Base-by-base conservation (phyloP, 2,329 filamentous ascomycete genomes). In the Aspergillus neotritici region DNA sequence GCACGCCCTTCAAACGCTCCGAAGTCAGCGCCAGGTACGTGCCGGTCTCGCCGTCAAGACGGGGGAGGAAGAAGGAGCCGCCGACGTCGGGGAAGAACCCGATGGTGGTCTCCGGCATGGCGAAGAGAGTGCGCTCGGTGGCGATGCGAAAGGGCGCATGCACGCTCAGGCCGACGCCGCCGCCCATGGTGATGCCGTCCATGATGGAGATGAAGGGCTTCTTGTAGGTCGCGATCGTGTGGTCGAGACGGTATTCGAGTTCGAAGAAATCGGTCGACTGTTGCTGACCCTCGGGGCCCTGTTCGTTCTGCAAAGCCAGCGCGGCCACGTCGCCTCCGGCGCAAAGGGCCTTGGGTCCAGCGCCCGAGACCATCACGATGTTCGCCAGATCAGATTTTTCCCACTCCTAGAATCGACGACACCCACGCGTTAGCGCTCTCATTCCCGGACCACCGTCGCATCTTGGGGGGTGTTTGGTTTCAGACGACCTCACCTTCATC, bases 1-100 rank as follows among this genome's bases (percentile, higher is more conserved):
- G 87, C 10, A 83, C 84, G 34, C 93, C 93, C 48, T 77, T 82
- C 50, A 98, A 72, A 50, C 81, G 79, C 61, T 91, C 85, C 61
- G 89, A 93, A 6, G 93, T 98, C 51, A 98, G 75, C 14, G 89
- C 93, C 34, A 98, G 82, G 68, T 97, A 98, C 14, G 87, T 95
- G 44, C 93, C 93, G 43, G 94, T 70, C 46, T 82, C 74, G 38
- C 93, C 93, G 57, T 94, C 82, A 75, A 98, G 82, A 50, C 89
- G 79, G 12, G 93, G 87, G 41, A 98, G 75, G 76, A 97, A 97
- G 74, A 97, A 98, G 9, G 87, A 94, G 28, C 85, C 94, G 48
- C 93, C 93, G 37, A 98, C 93, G 61, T 98, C 94, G 5, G 94
- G 93, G 76, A 98, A 98, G 76, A 97, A 96, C 31, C 93, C 93